Conservation (phyloP, 352 stramenopile species). For the Saprolegnia diclina region DNA sequence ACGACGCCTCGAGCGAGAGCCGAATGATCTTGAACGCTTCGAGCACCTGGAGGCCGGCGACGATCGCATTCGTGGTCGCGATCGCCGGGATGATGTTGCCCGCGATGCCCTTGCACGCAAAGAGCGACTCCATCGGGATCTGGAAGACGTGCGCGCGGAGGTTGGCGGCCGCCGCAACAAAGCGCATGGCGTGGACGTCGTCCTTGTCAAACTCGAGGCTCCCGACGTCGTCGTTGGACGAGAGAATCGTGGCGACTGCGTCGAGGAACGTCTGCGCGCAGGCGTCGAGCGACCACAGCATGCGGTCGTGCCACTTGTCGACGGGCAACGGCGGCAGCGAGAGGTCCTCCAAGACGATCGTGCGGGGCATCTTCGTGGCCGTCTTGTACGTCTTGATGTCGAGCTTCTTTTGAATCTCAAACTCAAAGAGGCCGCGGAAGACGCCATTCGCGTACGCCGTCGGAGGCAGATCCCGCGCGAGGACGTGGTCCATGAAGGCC, state of each 20-base stretch:
- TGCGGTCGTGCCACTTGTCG: slow-evolving; percentile 67
- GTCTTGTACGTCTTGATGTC: slow-evolving; percentile 97
- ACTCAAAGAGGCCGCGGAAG: slow-evolving; percentile 88
- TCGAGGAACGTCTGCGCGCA: slow-evolving; percentile 84
- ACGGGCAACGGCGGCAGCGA: slow-evolving; percentile 28
- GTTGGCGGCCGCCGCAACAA: slow-evolving; percentile 97
- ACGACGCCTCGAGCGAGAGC: slow-evolving; percentile 29
- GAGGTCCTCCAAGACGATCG: slow-evolving; percentile 63
- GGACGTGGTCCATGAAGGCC: slow-evolving; percentile 65
- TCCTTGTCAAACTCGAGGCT: slow-evolving; percentile 97
- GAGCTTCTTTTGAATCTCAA: slow-evolving; percentile 95
- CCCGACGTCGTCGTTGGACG: slow-evolving; percentile 52
- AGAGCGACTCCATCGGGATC: slow-evolving; percentile 80
- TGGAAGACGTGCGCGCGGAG: slow-evolving; percentile 86
- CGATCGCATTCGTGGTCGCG: slow-evolving; percentile 99
- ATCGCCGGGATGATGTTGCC: slow-evolving; percentile 99
- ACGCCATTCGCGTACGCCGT: slow-evolving; percentile 64
- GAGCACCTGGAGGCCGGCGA: slow-evolving; percentile 91
- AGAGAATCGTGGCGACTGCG: slow-evolving; percentile 58
- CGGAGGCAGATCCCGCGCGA: slow-evolving; percentile 30
- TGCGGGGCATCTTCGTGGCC: slow-evolving; percentile 83
- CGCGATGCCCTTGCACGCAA: slow-evolving; percentile 96
- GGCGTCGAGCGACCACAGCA: slow-evolving; percentile 84
- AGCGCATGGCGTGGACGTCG: slow-evolving; percentile 93
- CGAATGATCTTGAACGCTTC: slow-evolving; percentile 80